Percentiles rank a stretch among this genome's conserved stretches.
Evolutionary conservation across 352 stramenopile genomes (phyloP).

Genomic region (Halophytophthora polymorphica): DNA sequence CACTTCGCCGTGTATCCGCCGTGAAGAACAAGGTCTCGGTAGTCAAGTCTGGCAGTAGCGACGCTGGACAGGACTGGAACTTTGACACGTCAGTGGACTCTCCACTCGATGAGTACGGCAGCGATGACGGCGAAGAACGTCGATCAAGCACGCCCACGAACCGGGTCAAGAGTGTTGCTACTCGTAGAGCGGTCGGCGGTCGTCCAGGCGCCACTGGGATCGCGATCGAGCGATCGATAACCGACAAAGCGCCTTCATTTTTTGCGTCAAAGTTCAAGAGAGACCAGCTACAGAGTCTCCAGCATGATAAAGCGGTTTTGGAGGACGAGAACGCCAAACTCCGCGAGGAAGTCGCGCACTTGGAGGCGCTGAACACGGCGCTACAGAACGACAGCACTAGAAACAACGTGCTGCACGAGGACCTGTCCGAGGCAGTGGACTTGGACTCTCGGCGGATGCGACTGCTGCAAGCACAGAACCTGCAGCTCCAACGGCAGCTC

Average conservation of each 20-base stretch:
- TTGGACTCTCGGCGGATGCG: conserved; percentile 34
- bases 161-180: not conserved
- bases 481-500: conserved; percentile 58
- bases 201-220: conserved; percentile 24
- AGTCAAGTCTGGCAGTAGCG: conserved; percentile 2
- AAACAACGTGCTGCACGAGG: conserved; percentile 6
- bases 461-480: conserved; percentile 53
- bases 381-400: conserved; percentile 30
- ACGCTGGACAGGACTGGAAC: conserved; percentile 18
- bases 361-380: conserved; percentile 36
- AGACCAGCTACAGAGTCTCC: conserved; percentile 32
- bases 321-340: conserved; percentile 39
- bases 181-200: not conserved
- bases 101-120: conserved; percentile 11
- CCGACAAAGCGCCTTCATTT: conserved; percentile 16
- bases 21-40: conserved; percentile 5
- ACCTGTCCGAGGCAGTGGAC: conserved; percentile 2
- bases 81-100: conserved; percentile 27
- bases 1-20: not conserved
- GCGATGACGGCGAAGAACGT: not conserved
- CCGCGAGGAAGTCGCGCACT: conserved; percentile 39
- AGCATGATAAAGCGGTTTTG: conserved; percentile 40
- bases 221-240: conserved; percentile 25
- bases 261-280: conserved; percentile 44
- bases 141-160: not conserved